Conservation (phyloP, 75 land plant species). For the Picea glauca region DNA sequence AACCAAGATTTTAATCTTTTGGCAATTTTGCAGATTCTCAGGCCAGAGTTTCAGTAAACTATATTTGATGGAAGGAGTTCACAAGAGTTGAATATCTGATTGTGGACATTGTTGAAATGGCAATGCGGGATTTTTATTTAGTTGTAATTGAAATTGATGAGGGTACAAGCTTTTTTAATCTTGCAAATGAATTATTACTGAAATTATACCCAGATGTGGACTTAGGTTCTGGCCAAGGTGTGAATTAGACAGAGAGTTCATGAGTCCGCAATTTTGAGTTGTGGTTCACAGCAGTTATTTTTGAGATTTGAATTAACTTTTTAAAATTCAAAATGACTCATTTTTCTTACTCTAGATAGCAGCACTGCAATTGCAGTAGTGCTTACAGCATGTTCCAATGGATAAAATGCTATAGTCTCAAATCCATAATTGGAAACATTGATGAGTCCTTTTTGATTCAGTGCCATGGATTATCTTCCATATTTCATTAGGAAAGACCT, state of each 20-base stretch:
- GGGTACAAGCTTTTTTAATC: not conserved
- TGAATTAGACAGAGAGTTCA: no score
- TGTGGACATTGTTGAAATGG: not conserved
- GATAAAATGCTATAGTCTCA: not conserved
- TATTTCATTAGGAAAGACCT: no score
- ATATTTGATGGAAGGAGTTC: slow-evolving; percentile 82
- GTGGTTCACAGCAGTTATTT: not conserved
- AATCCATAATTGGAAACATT: no score
- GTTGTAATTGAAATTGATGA: not conserved
- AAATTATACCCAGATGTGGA: not conserved
- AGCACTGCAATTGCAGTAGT: not conserved
- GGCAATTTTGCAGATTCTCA: slow-evolving; percentile 52
- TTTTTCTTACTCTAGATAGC: not conserved
- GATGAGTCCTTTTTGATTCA: no score
- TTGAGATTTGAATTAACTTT: not conserved
- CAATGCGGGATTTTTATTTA: no score
- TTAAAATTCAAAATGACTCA: not conserved
- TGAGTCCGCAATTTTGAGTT: not conserved
- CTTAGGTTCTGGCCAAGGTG: not conserved
- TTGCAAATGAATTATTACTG: not conserved
- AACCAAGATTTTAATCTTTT: not conserved
- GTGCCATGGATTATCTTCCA: no score
- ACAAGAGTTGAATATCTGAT: slow-evolving; percentile 11
- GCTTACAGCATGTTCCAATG: not conserved
- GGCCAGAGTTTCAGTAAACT: slow-evolving; percentile 82